Base-by-base conservation (phyloP, 345 rosid genomes). In the Gossypium australe region DNA sequence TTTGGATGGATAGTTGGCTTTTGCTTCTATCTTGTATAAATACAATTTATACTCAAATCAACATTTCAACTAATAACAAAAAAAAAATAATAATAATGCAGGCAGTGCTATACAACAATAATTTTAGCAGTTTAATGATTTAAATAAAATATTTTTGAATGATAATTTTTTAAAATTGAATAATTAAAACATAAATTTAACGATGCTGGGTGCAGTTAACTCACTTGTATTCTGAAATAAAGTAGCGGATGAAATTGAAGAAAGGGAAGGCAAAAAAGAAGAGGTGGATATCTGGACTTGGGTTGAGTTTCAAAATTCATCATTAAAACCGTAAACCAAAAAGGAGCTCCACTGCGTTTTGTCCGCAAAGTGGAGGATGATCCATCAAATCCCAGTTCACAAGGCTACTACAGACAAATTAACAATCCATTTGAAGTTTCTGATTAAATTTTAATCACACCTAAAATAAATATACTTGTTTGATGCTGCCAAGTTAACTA, bases 271-370 rank as follows among this genome's bases (percentile, higher is more conserved):
- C 10, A 9, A 29, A 29, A 29, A 60, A 22, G 27, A 57, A n/a
- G 10, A 47, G 12, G 64, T 12, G n/a, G n/a, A 48, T 61, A 18
- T 43, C 49, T 43, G 48, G 13, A 43, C 62, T 60, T 76, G 76
- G 34, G 14, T 58, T 55, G 51, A 64, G 65, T 68, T 63, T 66
- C 71, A 70, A 74, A 47, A 65, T 64, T 76, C 78, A 79, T 82
- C 70, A 79, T 77, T 79, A 38, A 67, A 43, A 20, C 17, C 7
- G 1, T 67, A 69, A 25, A 17, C 18, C 44, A 63, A 51, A 78
- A 76, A 49, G 71, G 17, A 70, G 52, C 57, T 51, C 80, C 82
- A 77, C 82, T 67, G 61, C 13, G 3, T 61, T 49, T 77, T 80
- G 73, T 77, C 77, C 12, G 0, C 58, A 4, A 25, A 61, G 67